Base-by-base conservation (phyloP, 2,329 filamentous ascomycete species). In the Pyrenophora seminiperda region DNA sequence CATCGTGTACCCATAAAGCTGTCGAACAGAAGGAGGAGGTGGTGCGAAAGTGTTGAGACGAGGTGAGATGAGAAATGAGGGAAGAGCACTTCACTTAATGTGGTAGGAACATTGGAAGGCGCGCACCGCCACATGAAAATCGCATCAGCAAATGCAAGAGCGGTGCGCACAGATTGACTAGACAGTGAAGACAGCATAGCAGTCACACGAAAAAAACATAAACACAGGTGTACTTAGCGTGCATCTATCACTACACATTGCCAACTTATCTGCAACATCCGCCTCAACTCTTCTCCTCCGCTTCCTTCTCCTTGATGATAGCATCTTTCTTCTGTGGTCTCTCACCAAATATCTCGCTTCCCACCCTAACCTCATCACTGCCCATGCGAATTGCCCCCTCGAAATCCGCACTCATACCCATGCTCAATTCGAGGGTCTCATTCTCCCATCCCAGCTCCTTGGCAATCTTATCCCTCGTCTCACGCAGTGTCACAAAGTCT, bases 351-450 rank as follows among this genome's bases (percentile, higher is more conserved):
- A 99, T 96, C 2, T 90, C 93, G 68, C 91, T 97, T 1, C 94
- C 94, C 7, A 99, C 85, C 50, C 94, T 83, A 5, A 99, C 92
- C 79, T 97, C 91, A 62, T 84, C 81, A 75, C 92, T 97, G 0
- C 94, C 94, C 78, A 91, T 78, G 10, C 74, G 76, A 66, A 97
- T 87, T 0, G 94, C 94, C 6, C 87, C 89, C 77, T 96, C 92
- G 72, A 93, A 99, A 73, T 99, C 94, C 67, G 90, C 86, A 70
- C 91, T 97, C 94, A 99, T 99, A 5, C 93, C 93, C 93, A 99
- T 99, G 74, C 92, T 97, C 74, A 97, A 73, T 78, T 97, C 91
- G 63, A 97, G 70, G 53, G 81, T 80, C n/a, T 77, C 75, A 13
- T 78, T 70, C 13, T 77, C 70, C 32, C 84, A 61, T 0, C 79